phyloP scores from a whole-genome alignment of 768 basidiomycete genomes.

The Suillus ampliporus region DNA sequence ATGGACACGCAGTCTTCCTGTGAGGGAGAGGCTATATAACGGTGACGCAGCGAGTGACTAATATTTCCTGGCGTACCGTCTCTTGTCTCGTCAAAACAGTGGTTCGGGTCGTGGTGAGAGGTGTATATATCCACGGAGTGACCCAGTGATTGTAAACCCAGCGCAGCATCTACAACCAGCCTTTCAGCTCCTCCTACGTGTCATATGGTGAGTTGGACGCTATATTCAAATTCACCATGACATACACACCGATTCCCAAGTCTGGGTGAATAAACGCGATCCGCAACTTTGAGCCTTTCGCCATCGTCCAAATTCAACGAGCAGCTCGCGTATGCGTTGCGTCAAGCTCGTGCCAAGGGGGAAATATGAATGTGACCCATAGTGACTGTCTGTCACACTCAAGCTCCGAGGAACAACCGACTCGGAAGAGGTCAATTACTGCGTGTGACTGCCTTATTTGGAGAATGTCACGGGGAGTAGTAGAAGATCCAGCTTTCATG shows the following conservation, averaged over 20 bases:
- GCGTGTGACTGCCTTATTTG: slow-evolving; percentile 29
- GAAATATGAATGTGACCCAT: neutral
- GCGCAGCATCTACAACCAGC: slow-evolving; percentile 92
- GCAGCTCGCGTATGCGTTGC: neutral
- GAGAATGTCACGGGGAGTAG: neutral
- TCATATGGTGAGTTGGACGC: slow-evolving; percentile 5
- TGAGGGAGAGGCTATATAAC: slow-evolving; percentile 1
- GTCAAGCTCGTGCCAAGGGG: neutral
- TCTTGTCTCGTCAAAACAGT: slow-evolving; percentile 93
- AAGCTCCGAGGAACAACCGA: no score
- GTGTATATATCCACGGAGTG: slow-evolving; percentile 92
- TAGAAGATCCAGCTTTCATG: no score
- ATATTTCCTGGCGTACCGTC: slow-evolving; percentile 62
- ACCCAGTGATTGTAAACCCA: slow-evolving; percentile 83
- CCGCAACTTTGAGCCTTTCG: slow-evolving; percentile 37
- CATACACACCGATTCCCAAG: slow-evolving; percentile 80
- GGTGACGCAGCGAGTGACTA: neutral
- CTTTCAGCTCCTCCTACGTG: slow-evolving; percentile 88
- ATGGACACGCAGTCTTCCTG: slow-evolving; percentile 85
- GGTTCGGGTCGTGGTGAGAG: slow-evolving; percentile 84
- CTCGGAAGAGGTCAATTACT: slow-evolving; percentile 41
- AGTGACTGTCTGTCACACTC: neutral
- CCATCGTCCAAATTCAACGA: slow-evolving; percentile 2
- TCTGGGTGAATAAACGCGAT: slow-evolving; percentile 95
- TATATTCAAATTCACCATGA: neutral